phyloP scores from a whole-genome alignment of 352 stramenopile species.

The Pseudoperonospora humuli region DNA sequence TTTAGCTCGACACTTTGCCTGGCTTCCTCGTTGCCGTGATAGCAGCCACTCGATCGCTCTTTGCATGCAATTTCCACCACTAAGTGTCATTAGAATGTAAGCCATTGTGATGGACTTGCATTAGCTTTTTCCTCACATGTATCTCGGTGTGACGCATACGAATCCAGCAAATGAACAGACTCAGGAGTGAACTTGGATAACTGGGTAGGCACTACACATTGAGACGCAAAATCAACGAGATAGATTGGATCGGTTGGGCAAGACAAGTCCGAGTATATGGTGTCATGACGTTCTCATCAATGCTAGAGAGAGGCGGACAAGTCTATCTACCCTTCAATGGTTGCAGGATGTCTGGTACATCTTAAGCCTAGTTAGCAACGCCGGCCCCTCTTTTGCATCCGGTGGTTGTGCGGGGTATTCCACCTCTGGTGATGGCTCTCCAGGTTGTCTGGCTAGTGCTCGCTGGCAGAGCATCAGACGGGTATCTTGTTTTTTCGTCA shows the following conservation, averaged over 20 bases:
- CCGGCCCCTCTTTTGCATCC: neutral
- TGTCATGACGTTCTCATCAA: too few relatives aligned
- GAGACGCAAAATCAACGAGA: conserved; percentile 23
- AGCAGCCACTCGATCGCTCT: conserved; percentile 30
- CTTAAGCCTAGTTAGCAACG: neutral
- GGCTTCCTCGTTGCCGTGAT: conserved; percentile 45
- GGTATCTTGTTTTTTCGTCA: neutral
- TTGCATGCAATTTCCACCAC: conserved; percentile 80
- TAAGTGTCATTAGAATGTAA: conserved; percentile 11
- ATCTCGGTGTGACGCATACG: conserved; percentile 24
- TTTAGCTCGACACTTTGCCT: conserved; percentile 70
- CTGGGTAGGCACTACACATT: conserved; percentile 24
- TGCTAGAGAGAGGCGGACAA: neutral
- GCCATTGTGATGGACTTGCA: neutral
- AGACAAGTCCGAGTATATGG: neutral
- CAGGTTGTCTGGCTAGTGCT: neutral
- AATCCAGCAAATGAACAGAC: conserved; percentile 23
- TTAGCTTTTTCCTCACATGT: conserved; percentile 23
- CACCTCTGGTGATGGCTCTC: neutral
- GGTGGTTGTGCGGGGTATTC: neutral
- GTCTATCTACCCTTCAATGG: neutral
- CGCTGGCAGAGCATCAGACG: neutral
- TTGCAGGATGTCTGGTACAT: conserved; percentile 1
- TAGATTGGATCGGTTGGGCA: conserved; percentile 11
- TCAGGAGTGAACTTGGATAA: conserved; percentile 24